Conservation (phyloP, 2,329 filamentous ascomycete species). For the Oidium heveae region DNA sequence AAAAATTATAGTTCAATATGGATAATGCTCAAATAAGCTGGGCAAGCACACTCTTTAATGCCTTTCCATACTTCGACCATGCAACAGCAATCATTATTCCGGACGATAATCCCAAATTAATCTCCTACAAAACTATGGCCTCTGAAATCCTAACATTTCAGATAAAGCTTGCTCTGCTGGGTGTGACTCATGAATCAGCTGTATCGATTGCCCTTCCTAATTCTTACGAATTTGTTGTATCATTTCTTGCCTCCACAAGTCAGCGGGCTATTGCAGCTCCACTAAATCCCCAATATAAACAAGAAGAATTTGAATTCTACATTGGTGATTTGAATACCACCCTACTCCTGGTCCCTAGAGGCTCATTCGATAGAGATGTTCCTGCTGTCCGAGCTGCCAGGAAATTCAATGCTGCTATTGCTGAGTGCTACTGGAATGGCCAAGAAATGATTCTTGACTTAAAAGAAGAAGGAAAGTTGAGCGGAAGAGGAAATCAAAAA, state of each 20-base stretch:
- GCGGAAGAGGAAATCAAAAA: conserved; percentile 20
- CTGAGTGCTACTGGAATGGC: conserved; percentile 61
- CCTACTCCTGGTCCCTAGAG: conserved; percentile 49
- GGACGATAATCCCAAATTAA: conserved; percentile 34
- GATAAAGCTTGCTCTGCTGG: conserved; percentile 49
- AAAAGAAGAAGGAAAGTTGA: conserved; percentile 47
- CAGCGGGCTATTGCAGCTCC: conserved; percentile 65
- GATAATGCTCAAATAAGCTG: no score
- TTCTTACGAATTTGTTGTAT: conserved; percentile 69
- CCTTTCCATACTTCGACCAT: conserved; percentile 25
- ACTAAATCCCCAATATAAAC: conserved; percentile 73
- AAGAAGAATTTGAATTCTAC: conserved; percentile 78
- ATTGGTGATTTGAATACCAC: conserved; percentile 68
- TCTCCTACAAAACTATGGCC: conserved; percentile 43
- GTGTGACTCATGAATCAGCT: conserved; percentile 40
- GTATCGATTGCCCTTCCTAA: conserved; percentile 69
- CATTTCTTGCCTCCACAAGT: conserved; percentile 67
- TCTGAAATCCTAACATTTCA: conserved; percentile 47
- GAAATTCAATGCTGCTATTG: conserved; percentile 62
- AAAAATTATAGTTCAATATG: no score
- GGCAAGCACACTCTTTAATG: conserved; percentile 26
- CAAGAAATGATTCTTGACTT: conserved; percentile 50
- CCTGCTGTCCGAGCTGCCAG: conserved; percentile 52
- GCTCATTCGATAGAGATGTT: conserved; percentile 37
- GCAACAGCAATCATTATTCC: conserved; percentile 50